Evolutionary conservation across 768 basidiomycete species (phyloP), one percentile per base, ranked within the genome.

Genomic region (Panus rudis): DNA sequence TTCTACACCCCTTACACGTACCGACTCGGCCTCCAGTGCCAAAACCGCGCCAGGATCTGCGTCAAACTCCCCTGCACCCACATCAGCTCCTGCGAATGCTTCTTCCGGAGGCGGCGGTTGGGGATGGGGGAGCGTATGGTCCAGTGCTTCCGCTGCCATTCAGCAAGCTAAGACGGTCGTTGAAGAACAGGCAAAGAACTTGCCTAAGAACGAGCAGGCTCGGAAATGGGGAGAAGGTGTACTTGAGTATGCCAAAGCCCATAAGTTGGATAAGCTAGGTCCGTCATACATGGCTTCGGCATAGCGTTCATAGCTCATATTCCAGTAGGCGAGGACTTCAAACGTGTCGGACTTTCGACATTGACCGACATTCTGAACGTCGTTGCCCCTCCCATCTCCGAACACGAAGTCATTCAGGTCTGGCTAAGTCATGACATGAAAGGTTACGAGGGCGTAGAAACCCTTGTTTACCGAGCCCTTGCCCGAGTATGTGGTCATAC

Each of bases 341-440:
- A 82, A 58, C 76, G 83, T 39, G 85, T 87, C 21, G 90, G 92
- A 22, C 66, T 93, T 27, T 91, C 89, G 8, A 92, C 93, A 3
- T 67, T 98, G 21, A 89, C 79, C 2, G 92, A 94, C 45, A 82
- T 99, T 43, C 69, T 99, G 39, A 94, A 97, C 59, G 94, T 85
- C 22, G 94, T 99, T 47, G 96, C 96, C 0, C 96, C 96, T 31
- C 96, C 96, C 11, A 98, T 98, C 54, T 89, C 93, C 20, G 93
- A 94, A 61, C 94, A 98, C 59, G 96, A 99, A 64, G 91, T 97
- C 13, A 92, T 99, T 50, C 81, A 96, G 60, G 82, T 99, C 6
- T 91, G 89, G 85, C 67, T 99, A 28, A 86, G 84, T 56, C 93
- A 98, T 65, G 92, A 96, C 52, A 93, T 99, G 93, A 72, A 76